Base-by-base conservation (phyloP, 1,139 yeast species). In the Candida glucosophila region DNA sequence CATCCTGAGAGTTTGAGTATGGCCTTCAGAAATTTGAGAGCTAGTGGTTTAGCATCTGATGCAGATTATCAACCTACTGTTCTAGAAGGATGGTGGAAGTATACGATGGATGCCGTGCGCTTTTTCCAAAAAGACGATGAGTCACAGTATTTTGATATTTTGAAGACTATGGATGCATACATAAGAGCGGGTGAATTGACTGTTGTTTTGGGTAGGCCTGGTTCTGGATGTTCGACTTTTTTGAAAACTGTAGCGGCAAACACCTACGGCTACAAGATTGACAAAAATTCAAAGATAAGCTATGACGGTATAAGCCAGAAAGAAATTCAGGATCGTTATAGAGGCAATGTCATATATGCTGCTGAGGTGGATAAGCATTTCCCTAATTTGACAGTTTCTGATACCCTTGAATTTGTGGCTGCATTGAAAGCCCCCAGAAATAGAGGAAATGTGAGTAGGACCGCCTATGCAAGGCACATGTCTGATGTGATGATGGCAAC, bases 1-100 rank as follows among this genome's bases (percentile, higher is more conserved):
- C 74, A 75, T 39, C 74, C 74, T 9, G 63, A 74, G 19, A 61
- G 70, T 11, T 54, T 81, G 31, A 93, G 94, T 7, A 60, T 85
- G 19, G 67, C 79, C 4, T 85, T 77, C 62, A 67, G 69, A 32
- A 55, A 80, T 40, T 54, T 85, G 37, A 55, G 80, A 29, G 92
- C 88, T 2, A 69, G 64, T 36, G 95, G 95, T 32, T 67, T 67
- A 32, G 86, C 90, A 7, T 62, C 79, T 4, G 92, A 79, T 43
- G 69, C 86, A 3, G 90, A 81, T 42, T 85, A 78, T 52, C 94
- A 82, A 50, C 59, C 79, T 14, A 82, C 86, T 2, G 76, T 80
- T 7, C 43, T 65, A 13, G 82, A 79, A 43, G 57, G 65, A 9
- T 52, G 60, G 17, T 47, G 29, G 20, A 55, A 55, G 31, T 28